Conservation (phyloP, 441 rosid species). For the Raphanus hybrid region DNA sequence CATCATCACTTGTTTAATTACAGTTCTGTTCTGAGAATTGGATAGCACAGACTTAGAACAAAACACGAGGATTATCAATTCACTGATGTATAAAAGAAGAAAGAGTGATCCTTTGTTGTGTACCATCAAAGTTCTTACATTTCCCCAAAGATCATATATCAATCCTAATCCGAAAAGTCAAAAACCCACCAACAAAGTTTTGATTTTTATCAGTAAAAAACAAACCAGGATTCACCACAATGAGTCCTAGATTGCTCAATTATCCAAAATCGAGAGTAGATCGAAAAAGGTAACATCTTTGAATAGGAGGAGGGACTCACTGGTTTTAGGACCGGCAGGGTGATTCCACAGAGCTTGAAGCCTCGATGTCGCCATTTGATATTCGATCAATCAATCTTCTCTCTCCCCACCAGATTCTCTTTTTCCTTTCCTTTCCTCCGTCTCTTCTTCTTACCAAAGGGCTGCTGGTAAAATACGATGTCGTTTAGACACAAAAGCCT, state of each 20-base stretch:
- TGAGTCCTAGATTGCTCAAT: slow-evolving; percentile 5
- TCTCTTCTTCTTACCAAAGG: slow-evolving; percentile 13
- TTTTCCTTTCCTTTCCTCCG: background rate
- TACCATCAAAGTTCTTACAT: slow-evolving; percentile 5
- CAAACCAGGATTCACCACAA: background rate
- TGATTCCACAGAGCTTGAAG: slow-evolving; percentile 75
- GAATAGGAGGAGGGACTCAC: slow-evolving; percentile 43
- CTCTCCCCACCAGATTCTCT: slow-evolving; percentile 24
- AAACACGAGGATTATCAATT: background rate
- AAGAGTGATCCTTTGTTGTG: background rate
- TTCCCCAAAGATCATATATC: background rate
- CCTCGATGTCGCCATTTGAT: slow-evolving; percentile 52
- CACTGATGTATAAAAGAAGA: background rate
- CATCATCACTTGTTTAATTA: background rate
- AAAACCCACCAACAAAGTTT: slow-evolving; percentile 5
- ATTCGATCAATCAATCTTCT: background rate
- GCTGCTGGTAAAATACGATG: background rate
- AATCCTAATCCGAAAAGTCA: slow-evolving; percentile 11
- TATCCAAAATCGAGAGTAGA: slow-evolving; percentile 13
- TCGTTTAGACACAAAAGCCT: background rate
- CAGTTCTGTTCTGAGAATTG: slow-evolving; percentile 1
- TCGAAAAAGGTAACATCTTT: background rate
- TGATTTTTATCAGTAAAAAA: background rate
- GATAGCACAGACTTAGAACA: background rate
- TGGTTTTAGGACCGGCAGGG: slow-evolving; percentile 82